Base-by-base conservation (phyloP, 2,329 filamentous ascomycete genomes). In the Cryphonectria radicalis region DNA sequence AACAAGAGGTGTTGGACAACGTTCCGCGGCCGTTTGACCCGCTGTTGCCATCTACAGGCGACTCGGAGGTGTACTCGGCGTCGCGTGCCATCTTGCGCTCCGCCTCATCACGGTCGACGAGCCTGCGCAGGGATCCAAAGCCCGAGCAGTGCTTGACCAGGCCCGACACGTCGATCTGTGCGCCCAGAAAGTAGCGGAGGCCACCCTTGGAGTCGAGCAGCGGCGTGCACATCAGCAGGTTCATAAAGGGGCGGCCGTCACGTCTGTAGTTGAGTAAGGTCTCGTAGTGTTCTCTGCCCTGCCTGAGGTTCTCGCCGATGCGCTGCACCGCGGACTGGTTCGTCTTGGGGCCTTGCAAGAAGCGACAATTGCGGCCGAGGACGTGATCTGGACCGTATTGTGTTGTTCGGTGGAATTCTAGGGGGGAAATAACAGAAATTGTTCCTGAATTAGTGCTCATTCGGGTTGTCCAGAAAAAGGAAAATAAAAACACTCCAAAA, bases 191-290 rank as follows among this genome's bases (percentile, higher is more conserved):
- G 77, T 93, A 94, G 40, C 91, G 86, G 1, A 92, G 85, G 0
- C 84, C 83, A 2, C 92, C 92, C 25, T 88, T 86, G 62, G 87
- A 91, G 76, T 94, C 92, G 74, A 90, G 87, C 0, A 94, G 81
- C 0, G 91, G 92, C 1, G 91, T 89, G n/a, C 89, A 87, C 89
- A 93, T 92, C 35, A 93, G 83, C 2, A 94, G 84, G 73, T 94
- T 94, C 86, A 94, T 91, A 77, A 94, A 94, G 0, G 91, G 91
- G 0, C 90, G 92, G 0, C 92, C 92, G 75, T 94, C 92, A n/a
- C 91, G 88, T 43, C 91, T 88, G 76, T 93, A 95, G 78, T 95
- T 95, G 53, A 95, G 81, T 69, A 95, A 89, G 0, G 93, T 88
- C 76, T 95, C 93, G 68, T 87, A 92, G 74, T 91, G 88, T 76